Evolutionary conservation across 192 early-diverging fungal species (phyloP).

Genomic region (Linnemannia elongata): DNA sequence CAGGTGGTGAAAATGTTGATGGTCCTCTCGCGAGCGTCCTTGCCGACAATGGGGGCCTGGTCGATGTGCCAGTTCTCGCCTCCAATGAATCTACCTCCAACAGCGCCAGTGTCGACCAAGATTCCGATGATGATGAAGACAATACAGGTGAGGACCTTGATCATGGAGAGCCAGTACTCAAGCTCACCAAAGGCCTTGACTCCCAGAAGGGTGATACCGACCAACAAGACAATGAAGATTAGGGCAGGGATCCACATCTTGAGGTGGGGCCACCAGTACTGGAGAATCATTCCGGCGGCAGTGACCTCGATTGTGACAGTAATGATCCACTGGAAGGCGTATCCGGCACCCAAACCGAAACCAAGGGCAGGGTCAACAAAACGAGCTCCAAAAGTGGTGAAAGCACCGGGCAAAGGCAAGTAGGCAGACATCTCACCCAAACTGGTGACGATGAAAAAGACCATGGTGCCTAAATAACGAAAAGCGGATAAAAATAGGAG

Average conservation of each 20-base stretch:
- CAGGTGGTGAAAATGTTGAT: constrained; percentile 78
- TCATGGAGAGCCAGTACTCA: constrained; percentile 83
- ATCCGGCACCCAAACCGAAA: constrained; percentile 73
- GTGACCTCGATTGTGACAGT: constrained; percentile 83
- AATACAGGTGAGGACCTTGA: constrained; percentile 86
- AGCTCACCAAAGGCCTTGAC: constrained; percentile 78
- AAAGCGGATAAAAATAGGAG: background rate
- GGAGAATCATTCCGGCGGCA: constrained; percentile 82
- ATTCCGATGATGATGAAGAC: constrained; percentile 88
- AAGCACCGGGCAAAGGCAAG: constrained; percentile 85
- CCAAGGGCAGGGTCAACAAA: constrained; percentile 90
- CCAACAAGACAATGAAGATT: constrained; percentile 67
- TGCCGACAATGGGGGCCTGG: constrained; percentile 74
- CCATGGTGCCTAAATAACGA: constrained; percentile 65
- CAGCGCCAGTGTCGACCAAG: constrained; percentile 73
- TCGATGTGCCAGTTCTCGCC: constrained; percentile 76
- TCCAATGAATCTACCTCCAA: constrained; percentile 70
- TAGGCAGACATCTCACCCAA: constrained; percentile 91
- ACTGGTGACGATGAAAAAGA: constrained; percentile 83
- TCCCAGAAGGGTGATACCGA: constrained; percentile 72
- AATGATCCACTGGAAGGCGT: constrained; percentile 75
- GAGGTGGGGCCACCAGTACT: constrained; percentile 73
- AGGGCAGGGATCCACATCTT: constrained; percentile 66
- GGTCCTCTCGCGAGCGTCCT: constrained; percentile 59
- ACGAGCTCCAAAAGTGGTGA: constrained; percentile 78